A percentile compares a stretch with the other conserved stretches of the same genome.
phyloP scores from a whole-genome alignment of 106 monocot species.

The Triglochin maritima region DNA sequence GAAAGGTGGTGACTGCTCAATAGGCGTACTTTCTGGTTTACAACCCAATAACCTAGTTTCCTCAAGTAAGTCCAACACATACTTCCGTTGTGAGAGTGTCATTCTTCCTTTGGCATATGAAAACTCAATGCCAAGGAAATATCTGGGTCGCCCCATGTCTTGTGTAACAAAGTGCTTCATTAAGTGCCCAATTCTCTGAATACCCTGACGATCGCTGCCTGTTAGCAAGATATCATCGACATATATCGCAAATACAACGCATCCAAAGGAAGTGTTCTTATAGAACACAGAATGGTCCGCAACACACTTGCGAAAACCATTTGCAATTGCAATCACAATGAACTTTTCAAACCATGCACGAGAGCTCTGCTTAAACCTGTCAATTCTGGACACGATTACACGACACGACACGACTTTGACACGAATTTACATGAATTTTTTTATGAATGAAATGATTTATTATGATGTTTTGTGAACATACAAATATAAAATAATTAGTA shows the following conservation, averaged over 20 bases:
- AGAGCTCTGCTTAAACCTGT: no score
- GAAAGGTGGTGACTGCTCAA: no score
- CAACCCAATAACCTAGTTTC: neutral
- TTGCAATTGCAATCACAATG: neutral
- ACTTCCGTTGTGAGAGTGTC: neutral
- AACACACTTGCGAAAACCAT: neutral
- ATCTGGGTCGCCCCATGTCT: neutral
- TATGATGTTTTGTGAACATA: no score
- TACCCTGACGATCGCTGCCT: neutral
- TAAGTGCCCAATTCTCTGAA: neutral
- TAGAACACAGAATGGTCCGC: neutral
- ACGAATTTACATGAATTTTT: no score
- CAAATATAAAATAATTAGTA: no score
- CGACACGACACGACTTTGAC: no score
- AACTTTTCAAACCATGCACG: constrained; percentile 2
- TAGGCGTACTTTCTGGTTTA: neutral
- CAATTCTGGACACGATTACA: no score
- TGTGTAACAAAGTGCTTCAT: neutral
- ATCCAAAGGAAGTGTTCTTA: neutral
- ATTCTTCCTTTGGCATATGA: neutral
- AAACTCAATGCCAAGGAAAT: neutral
- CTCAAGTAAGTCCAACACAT: neutral
- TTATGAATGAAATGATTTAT: no score
- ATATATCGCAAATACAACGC: neutral
- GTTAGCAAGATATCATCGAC: constrained; percentile 3